Conservation (phyloP, 768 basidiomycete genomes). For the Russula vinacea region DNA sequence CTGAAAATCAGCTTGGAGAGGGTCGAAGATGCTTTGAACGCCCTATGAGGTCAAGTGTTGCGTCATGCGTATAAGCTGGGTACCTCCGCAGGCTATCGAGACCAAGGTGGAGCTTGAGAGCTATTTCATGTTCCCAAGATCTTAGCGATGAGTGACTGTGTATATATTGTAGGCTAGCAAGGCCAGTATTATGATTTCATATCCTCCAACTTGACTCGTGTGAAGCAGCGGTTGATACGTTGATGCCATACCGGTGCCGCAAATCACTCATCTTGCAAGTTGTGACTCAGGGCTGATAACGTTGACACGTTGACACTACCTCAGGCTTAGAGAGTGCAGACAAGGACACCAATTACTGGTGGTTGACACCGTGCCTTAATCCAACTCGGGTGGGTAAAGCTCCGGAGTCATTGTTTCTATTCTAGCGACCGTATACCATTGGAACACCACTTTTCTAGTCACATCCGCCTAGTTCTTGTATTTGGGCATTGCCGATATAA, state of each 20-base stretch:
- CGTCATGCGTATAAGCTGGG: neutral
- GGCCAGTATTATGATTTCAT: neutral
- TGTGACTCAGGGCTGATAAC: neutral
- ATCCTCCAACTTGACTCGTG: neutral
- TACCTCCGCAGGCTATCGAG: neutral
- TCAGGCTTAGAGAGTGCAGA: neutral
- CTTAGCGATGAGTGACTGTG: neutral
- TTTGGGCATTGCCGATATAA: constrained; percentile 15
- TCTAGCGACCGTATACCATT: neutral
- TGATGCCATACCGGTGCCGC: neutral
- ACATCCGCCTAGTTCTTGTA: constrained; percentile 27
- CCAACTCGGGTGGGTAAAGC: neutral
- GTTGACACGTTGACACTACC: neutral
- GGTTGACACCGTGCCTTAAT: neutral
- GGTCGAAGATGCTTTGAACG: constrained; percentile 27
- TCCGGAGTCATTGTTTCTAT: constrained; percentile 2
- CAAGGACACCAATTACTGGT: constrained; percentile 11
- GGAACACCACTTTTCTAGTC: neutral
- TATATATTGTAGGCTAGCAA: neutral
- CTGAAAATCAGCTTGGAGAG: constrained; percentile 29
- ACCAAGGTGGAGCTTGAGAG: neutral
- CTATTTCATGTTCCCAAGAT: neutral
- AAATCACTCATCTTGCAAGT: neutral
- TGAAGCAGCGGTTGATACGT: too few species aligned
- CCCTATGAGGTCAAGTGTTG: neutral